Conservation (phyloP, 164 flowering plant genomes). For the Brasenia schreberi region DNA sequence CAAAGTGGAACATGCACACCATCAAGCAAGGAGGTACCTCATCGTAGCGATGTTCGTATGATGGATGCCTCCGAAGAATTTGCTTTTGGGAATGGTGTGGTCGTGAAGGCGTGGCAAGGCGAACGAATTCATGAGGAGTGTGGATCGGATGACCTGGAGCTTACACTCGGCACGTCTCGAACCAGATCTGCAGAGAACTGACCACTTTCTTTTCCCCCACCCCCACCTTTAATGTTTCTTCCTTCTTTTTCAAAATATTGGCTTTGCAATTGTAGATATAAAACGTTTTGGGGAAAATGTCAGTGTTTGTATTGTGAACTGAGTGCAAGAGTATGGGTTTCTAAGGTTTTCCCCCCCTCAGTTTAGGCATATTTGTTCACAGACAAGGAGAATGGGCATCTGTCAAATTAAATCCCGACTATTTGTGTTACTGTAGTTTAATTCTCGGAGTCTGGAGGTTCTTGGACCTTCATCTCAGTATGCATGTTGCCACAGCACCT, state of each 20-base stretch:
- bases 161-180: conserved; percentile 72
- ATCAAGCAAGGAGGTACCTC: conserved; percentile 45
- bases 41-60: conserved; percentile 74
- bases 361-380: background rate
- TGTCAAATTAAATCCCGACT: background rate
- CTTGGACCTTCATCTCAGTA: too few species aligned
- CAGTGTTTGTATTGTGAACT: background rate
- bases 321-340: background rate
- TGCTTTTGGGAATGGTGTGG: conserved; percentile 75
- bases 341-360: background rate
- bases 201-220: background rate
- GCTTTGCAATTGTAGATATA: background rate
- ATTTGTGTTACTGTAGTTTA: background rate
- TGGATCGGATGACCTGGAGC: conserved; percentile 83
- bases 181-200: conserved; percentile 31
- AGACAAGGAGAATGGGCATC: background rate
- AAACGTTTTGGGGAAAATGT: too few species aligned
- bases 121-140: conserved; percentile 94
- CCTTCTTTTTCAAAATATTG: background rate
- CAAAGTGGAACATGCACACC: conserved; percentile 98
- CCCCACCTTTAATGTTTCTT: background rate
- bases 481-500: too few species aligned
- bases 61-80: conserved; percentile 72
- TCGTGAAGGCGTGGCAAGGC: conserved; percentile 97
- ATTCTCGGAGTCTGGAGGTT: too few species aligned